These are phyloP conservation scores for Schoenoplectus tabernaemontani DNA, from an alignment of 202 grass and related monocot genomes.

Conservation along the genomic window DNA sequence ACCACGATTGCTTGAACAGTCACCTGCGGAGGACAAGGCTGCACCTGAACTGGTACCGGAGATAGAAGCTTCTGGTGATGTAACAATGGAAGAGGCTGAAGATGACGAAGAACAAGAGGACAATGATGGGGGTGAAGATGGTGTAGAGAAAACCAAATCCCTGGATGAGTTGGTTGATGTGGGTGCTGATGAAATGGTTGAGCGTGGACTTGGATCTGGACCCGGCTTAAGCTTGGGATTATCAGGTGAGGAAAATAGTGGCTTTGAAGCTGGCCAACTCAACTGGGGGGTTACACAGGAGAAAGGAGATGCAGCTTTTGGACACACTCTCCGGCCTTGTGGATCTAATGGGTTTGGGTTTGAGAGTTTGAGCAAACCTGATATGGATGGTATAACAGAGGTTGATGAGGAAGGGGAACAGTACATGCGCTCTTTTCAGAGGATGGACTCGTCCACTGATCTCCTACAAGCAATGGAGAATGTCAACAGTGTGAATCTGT, in stretches of 20 bases:
- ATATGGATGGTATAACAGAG: conserved; percentile 42
- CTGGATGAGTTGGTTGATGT: conserved; percentile 16
- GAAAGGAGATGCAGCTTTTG: conserved; percentile 29
- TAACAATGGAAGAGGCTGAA: conserved; percentile 28
- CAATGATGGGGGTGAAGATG: conserved; percentile 25
- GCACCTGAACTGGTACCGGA: conserved; percentile 13
- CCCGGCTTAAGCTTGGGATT: conserved; percentile 30
- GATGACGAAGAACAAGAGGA: conserved; percentile 13
- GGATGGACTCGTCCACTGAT: conserved; percentile 64
- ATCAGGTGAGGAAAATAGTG: conserved; percentile 34
- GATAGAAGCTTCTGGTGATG: conserved; percentile 16
- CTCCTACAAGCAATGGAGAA: conserved; percentile 62
- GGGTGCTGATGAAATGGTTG: background rate
- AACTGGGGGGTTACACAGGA: conserved; percentile 44
- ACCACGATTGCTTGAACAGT: conserved; percentile 33
- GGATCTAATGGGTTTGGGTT: conserved; percentile 42
- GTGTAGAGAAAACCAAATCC: conserved; percentile 13
- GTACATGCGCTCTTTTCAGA: conserved; percentile 51
- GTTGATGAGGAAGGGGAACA: conserved; percentile 41
- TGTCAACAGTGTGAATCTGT: conserved; percentile 37
- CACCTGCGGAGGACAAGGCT: conserved; percentile 1
- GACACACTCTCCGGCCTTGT: conserved; percentile 39
- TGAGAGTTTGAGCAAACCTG: conserved; percentile 72
- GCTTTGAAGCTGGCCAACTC: conserved; percentile 41
- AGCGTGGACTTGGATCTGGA: conserved; percentile 1